Percentiles rank a stretch among this genome's conserved stretches.
Conservation (phyloP, 164 flowering plant species). For the Aristolochia californica region DNA sequence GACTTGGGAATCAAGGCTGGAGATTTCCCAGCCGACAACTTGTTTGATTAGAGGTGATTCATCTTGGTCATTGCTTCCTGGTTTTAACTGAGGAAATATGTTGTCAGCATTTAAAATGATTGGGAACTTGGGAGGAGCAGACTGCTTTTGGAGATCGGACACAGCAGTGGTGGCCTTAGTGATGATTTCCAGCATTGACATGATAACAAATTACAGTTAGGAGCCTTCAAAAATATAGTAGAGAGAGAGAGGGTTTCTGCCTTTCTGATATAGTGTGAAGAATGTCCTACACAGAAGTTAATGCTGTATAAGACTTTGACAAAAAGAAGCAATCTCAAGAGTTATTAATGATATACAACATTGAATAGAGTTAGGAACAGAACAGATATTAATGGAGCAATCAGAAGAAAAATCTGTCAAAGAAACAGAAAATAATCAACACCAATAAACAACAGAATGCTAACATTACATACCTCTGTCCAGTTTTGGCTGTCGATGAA, state of each 20-base stretch:
- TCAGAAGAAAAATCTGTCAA: too few species aligned
- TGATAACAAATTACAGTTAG: conserved; percentile 5
- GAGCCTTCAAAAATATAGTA: background rate
- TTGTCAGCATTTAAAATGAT: conserved; percentile 39
- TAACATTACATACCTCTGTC: too few species aligned
- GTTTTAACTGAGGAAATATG: conserved; percentile 32
- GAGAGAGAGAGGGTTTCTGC: background rate
- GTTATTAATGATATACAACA: too few species aligned
- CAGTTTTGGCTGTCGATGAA: too few species aligned
- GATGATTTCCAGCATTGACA: conserved; percentile 66
- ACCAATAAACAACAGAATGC: too few species aligned
- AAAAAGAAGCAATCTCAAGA: too few species aligned
- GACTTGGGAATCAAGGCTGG: conserved; percentile 31
- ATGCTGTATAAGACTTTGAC: too few species aligned
- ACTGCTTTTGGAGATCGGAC: background rate
- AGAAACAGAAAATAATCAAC: too few species aligned
- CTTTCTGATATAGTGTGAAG: background rate
- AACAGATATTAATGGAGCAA: too few species aligned
- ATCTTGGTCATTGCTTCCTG: conserved; percentile 21
- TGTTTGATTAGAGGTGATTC: conserved; percentile 26
- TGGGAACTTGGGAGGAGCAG: conserved; percentile 24
- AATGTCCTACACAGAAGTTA: too few species aligned
- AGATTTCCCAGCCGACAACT: conserved; percentile 50
- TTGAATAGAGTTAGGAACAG: too few species aligned
- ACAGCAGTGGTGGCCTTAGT: conserved; percentile 31